Evolutionary conservation across 2,329 filamentous ascomycete species (phyloP).

Genomic region (Neonectria magnoliae): DNA sequence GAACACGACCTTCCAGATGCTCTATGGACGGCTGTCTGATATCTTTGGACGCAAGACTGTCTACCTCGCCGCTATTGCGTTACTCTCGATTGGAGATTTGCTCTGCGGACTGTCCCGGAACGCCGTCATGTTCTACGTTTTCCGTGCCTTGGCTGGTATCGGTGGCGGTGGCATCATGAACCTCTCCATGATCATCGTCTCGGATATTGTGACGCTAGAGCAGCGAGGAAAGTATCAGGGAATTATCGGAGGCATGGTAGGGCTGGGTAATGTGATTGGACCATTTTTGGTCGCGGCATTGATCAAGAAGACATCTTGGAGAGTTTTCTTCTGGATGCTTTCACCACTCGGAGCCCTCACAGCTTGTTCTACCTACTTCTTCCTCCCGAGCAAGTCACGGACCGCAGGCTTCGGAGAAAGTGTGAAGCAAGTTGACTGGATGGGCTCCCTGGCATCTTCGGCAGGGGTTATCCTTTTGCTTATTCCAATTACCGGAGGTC

Average conservation of each 20-base stretch:
- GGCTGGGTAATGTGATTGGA: conserved; percentile 54
- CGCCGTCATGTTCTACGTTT: conserved; percentile 68
- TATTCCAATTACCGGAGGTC: conserved; percentile 70
- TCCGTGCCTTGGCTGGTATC: conserved; percentile 69
- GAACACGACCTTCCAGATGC: conserved; percentile 70
- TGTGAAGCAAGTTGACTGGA: conserved; percentile 67
- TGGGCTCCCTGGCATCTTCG: conserved; percentile 64
- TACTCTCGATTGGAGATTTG: conserved; percentile 66
- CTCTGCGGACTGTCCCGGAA: conserved; percentile 67
- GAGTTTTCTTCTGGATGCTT: conserved; percentile 58
- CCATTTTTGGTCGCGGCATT: conserved; percentile 57
- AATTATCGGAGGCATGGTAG: conserved; percentile 53
- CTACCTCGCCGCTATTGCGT: conserved; percentile 61
- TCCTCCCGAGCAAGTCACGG: conserved; percentile 62
- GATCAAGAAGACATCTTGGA: conserved; percentile 51
- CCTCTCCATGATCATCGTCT: conserved; percentile 69
- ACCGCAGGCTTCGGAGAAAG: conserved; percentile 58
- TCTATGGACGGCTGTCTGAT: conserved; percentile 71
- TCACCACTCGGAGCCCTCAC: conserved; percentile 59
- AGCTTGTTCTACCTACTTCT: conserved; percentile 56
- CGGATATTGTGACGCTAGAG: conserved; percentile 67
- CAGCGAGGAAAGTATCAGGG: conserved; percentile 66
- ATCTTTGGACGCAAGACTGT: conserved; percentile 69
- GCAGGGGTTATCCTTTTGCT: conserved; percentile 68
- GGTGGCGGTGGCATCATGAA: conserved; percentile 69